These are phyloP conservation scores for Protomyces macrosporus DNA, from an alignment of 1,139 yeast genomes.

Conservation along the genomic window DNA sequence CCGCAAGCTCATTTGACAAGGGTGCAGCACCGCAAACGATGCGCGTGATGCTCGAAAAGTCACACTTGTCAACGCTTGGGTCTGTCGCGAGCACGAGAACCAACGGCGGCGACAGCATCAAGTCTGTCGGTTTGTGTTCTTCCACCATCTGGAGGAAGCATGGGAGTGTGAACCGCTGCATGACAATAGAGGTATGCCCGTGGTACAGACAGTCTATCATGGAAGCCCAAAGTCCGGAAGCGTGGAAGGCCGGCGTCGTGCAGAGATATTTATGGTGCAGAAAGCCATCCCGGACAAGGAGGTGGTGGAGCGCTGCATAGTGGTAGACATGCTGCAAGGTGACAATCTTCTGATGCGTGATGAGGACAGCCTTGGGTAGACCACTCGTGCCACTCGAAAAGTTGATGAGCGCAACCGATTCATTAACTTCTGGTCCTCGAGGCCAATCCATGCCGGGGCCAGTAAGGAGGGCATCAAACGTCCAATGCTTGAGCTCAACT, in stretches of 20 bases:
- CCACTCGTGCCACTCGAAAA: conserved; percentile 64
- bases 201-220: conserved; percentile 33
- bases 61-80: conserved; percentile 38
- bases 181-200: conserved; percentile 36
- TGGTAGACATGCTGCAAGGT: conserved; percentile 24
- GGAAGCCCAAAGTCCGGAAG: conserved; percentile 38
- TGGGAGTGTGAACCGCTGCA: conserved; percentile 38
- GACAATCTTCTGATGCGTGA: conserved; percentile 43
- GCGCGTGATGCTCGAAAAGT: conserved; percentile 30
- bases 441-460: conserved; percentile 1
- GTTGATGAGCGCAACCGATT: neutral
- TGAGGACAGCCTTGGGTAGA: conserved; percentile 49
- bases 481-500: neutral
- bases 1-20: conserved; percentile 34
- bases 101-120: conserved; percentile 42
- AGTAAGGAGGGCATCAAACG: neutral
- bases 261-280: conserved; percentile 1
- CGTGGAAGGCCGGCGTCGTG: conserved; percentile 41
- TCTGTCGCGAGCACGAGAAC: conserved; percentile 41
- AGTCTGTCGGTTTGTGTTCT: conserved; percentile 35
- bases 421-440: neutral
- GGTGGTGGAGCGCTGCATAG: neutral
- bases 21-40: conserved; percentile 43
- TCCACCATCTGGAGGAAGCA: conserved; percentile 35
- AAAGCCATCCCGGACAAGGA: neutral